phyloP scores from a whole-genome alignment of 306 rosid species.

The Gastrolobium villosum region DNA sequence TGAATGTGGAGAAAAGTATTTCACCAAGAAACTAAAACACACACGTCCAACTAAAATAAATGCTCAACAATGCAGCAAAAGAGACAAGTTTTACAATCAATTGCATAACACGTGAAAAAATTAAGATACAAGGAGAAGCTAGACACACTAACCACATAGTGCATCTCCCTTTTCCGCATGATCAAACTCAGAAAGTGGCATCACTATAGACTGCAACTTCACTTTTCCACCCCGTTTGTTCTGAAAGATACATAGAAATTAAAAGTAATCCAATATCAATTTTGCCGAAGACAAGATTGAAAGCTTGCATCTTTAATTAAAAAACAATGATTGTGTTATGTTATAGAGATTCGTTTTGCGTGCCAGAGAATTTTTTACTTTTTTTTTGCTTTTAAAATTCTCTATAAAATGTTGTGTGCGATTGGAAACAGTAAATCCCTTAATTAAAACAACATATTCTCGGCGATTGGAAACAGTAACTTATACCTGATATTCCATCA shows the following conservation, averaged over 20 bases:
- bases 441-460: not conserved
- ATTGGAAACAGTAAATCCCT: no score
- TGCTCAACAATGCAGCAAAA: not conserved
- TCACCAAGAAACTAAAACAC: not conserved
- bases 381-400: no score
- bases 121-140: not conserved
- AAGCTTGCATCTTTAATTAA: not conserved
- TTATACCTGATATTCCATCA: conserved; percentile 86
- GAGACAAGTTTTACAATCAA: not conserved
- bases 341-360: no score
- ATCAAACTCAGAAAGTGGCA: conserved; percentile 67
- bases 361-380: no score
- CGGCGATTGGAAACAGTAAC: not conserved
- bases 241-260: conserved; percentile 45
- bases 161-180: conserved; percentile 74
- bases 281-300: not conserved
- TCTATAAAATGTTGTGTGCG: no score
- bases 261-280: not conserved
- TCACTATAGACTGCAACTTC: conserved; percentile 68
- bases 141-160: conserved; percentile 59
- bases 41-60: not conserved
- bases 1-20: not conserved
- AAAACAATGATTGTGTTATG: no score
- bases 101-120: not conserved
- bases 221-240: conserved; percentile 88